Evolutionary conservation across 805 yeast species (phyloP), one percentile per base, ranked within the genome.

Genomic region (Torulaspora gathmanii): DNA sequence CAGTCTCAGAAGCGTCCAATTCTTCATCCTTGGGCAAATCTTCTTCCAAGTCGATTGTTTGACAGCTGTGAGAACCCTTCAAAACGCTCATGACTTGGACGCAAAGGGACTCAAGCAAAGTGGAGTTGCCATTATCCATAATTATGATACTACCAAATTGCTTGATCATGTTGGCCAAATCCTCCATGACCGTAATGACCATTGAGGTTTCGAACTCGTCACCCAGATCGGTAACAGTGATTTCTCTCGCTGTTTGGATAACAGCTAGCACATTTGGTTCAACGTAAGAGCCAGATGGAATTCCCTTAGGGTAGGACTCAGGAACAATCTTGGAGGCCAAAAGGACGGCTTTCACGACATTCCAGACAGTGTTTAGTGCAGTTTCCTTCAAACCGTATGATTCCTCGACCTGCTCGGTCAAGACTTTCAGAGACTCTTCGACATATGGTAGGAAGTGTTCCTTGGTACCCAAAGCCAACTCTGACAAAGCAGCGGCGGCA

Each of bases 301-400:
- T 77, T 55, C 86, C 86, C 62, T 73, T 74, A 60, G 86, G 86
- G 49, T 73, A 77, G 46, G 72, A 66, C 48, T 70, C 73, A 53
- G 78, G 79, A 46, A 70, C 72, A 42, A 68, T 45, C 37, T 74
- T 69, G 42, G 79, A 74, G 17, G 70, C 61, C 44, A 63, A 50
- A 61, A 77, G 76, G 74, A 85, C 80, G 30, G 95, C 82, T 57
- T 76, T 77, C 46, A 81, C 82, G 56, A 90, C 79, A 60, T 79
- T 85, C 95, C 96, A 91, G 61, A 91, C 70, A 34, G 91, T 77
- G 40, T 76, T 71, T 63, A 91, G 70, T 40, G 96, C 90, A 47
- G 93, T 81, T 69, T 86, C 93, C 64, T 96, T 80, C 72, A 90
- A 79, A 60, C 95, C 96, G 49, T 87, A 89, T 41, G 95, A 88